These are phyloP conservation scores for Metschnikowia amazonensis DNA, from an alignment of 805 yeast genomes.

Conservation along the genomic window DNA sequence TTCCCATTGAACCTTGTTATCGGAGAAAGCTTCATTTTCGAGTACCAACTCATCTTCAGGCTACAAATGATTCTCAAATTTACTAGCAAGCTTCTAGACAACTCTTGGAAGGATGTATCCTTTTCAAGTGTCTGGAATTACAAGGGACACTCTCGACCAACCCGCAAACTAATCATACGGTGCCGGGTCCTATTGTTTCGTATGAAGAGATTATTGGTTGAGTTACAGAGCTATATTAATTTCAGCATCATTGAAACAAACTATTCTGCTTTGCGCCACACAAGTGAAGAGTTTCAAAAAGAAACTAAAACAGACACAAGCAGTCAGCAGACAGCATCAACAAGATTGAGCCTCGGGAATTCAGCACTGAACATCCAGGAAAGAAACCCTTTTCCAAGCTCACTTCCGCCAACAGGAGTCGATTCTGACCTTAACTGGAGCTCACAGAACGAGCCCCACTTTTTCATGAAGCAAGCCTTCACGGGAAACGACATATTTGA, in stretches of 20 bases:
- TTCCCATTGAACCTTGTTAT: conserved; percentile 81
- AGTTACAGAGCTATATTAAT: conserved; percentile 52
- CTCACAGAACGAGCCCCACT: conserved; percentile 8
- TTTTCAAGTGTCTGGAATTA: conserved; percentile 66
- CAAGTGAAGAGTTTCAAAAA: conserved; percentile 10
- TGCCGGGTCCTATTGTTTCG: conserved; percentile 54
- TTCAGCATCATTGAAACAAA: conserved; percentile 57
- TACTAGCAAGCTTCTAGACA: conserved; percentile 55
- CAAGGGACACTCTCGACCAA: conserved; percentile 36
- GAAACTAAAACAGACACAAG: conserved; percentile 5
- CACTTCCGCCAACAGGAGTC: not conserved
- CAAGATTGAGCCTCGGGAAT: not conserved
- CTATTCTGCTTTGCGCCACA: conserved; percentile 41
- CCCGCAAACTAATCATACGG: conserved; percentile 52
- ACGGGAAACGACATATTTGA: conserved; percentile 24
- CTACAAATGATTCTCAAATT: conserved; percentile 62
- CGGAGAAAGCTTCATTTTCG: conserved; percentile 63
- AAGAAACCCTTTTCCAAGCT: not conserved
- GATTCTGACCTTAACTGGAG: conserved; percentile 1
- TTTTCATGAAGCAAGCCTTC: conserved; percentile 13
- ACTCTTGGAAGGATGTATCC: conserved; percentile 61
- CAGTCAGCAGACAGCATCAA: not conserved
- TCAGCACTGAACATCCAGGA: not conserved
- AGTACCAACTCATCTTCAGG: conserved; percentile 78
- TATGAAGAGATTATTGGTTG: conserved; percentile 55